These are phyloP conservation scores for Zychaea mexicana DNA, from an alignment of 371 early-diverging fungal genomes.

Conservation along the genomic window DNA sequence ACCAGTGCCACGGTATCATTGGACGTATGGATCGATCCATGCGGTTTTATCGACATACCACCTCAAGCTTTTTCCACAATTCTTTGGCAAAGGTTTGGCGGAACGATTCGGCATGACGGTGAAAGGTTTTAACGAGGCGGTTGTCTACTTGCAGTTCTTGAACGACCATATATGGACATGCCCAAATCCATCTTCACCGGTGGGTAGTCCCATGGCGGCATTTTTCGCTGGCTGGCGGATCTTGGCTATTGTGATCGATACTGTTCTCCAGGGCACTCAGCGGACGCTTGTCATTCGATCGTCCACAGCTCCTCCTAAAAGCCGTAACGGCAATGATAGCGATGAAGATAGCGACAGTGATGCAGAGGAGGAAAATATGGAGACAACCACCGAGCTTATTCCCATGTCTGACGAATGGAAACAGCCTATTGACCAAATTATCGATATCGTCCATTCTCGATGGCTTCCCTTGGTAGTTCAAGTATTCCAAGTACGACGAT, in stretches of 20 bases:
- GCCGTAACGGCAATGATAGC: conserved; percentile 1
- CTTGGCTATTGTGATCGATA: conserved; percentile 27
- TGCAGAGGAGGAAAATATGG: conserved; percentile 4
- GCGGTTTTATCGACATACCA: conserved; percentile 41
- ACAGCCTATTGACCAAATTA: conserved; percentile 17
- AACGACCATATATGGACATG: conserved; percentile 18
- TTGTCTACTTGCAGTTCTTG: conserved; percentile 23
- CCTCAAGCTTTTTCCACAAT: conserved; percentile 35
- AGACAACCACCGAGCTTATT: background rate
- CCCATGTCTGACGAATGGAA: conserved; percentile 35
- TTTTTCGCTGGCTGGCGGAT: conserved; percentile 51
- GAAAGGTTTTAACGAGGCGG: conserved; percentile 40
- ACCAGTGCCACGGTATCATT: conserved; percentile 34
- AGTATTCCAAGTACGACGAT: conserved; percentile 23
- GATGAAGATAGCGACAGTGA: conserved; percentile 2
- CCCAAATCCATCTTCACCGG: background rate
- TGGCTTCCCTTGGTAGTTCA: conserved; percentile 35
- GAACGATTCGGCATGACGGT: conserved; percentile 29
- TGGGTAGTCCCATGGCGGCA: conserved; percentile 41
- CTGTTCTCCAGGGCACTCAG: conserved; percentile 28
- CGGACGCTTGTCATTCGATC: conserved; percentile 17
- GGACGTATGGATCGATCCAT: conserved; percentile 41
- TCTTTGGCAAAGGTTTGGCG: conserved; percentile 48
- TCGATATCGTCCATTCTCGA: conserved; percentile 18
- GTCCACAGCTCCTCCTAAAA: background rate